Evolutionary conservation across 192 early-diverging fungal species (phyloP).

Genomic region (Gamsiella multidivaricata): DNA sequence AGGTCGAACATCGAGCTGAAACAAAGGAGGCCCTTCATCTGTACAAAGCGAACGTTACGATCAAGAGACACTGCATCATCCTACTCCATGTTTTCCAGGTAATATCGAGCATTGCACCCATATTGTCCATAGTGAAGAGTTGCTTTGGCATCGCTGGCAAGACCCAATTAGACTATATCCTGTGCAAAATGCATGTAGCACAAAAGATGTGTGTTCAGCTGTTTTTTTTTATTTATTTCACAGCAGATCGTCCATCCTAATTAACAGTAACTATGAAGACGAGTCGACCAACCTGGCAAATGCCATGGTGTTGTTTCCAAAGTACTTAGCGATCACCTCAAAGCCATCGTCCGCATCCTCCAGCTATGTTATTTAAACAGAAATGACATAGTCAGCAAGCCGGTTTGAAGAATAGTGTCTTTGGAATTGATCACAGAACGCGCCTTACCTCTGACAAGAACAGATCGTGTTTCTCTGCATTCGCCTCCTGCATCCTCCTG

Average conservation of each 20-base stretch:
- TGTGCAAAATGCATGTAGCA: background rate
- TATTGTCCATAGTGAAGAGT: too few species aligned
- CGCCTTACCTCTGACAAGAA: slow-evolving; percentile 80
- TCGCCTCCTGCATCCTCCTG: slow-evolving; percentile 78
- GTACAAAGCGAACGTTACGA: too few species aligned
- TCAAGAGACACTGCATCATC: too few species aligned
- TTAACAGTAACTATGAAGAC: background rate
- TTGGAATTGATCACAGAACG: too few species aligned
- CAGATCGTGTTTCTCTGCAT: slow-evolving; percentile 80
- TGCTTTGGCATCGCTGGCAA: too few species aligned
- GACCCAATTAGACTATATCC: background rate
- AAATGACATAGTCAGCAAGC: slow-evolving; percentile 15
- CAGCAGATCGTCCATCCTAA: background rate
- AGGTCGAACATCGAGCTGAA: too few species aligned
- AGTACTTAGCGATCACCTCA: slow-evolving; percentile 88
- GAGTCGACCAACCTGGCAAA: slow-evolving; percentile 71
- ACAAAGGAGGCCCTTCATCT: too few species aligned
- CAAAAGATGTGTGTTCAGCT: too few species aligned
- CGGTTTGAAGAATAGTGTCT: too few species aligned
- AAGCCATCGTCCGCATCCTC: slow-evolving; percentile 87
- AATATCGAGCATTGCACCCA: too few species aligned
- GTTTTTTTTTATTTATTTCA: background rate
- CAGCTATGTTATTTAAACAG: slow-evolving; percentile 58
- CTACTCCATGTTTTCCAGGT: too few species aligned
- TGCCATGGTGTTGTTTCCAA: slow-evolving; percentile 86